These are phyloP conservation scores for Eucalyptus microcorys DNA, from an alignment of 345 rosid species.

Conservation along the genomic window DNA sequence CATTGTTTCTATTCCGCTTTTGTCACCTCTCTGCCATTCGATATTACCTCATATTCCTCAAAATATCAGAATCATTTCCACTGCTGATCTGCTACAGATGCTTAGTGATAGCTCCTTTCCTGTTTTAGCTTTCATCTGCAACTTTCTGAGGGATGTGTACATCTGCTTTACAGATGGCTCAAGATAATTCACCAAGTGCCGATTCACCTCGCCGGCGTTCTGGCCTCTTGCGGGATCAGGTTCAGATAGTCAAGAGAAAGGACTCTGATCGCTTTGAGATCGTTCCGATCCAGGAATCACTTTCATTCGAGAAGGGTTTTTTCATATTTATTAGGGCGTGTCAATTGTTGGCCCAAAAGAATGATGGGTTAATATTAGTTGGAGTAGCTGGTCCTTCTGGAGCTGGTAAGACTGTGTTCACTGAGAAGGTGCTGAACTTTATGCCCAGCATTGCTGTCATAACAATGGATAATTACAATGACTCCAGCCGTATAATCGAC, in stretches of 20 bases:
- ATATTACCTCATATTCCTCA: neutral
- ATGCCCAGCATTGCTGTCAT: constrained; percentile 95
- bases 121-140: neutral
- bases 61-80: neutral
- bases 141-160: neutral
- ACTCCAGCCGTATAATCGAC: constrained; percentile 74
- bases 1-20: neutral
- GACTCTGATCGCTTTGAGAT: constrained; percentile 76
- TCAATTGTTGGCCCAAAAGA: constrained; percentile 84
- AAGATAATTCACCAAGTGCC: constrained; percentile 30
- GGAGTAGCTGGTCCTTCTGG: constrained; percentile 99
- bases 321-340: constrained; percentile 80
- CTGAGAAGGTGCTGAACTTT: constrained; percentile 83
- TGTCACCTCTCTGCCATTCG: neutral
- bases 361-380: constrained; percentile 77
- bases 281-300: constrained; percentile 57
- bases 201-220: constrained; percentile 76
- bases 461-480: constrained; percentile 92
- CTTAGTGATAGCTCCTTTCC: neutral
- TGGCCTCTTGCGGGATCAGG: constrained; percentile 82
- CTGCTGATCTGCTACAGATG: neutral
- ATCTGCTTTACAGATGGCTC: constrained; percentile 29
- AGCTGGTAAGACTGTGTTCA: constrained; percentile 93
- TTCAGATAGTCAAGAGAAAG: constrained; percentile 62
- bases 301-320: constrained; percentile 94